A percentile compares a stretch with the other conserved stretches of the same genome.
These are phyloP conservation scores for Pisolithus tinctorius DNA, from an alignment of 768 basidiomycete species.

Conservation along the genomic window DNA sequence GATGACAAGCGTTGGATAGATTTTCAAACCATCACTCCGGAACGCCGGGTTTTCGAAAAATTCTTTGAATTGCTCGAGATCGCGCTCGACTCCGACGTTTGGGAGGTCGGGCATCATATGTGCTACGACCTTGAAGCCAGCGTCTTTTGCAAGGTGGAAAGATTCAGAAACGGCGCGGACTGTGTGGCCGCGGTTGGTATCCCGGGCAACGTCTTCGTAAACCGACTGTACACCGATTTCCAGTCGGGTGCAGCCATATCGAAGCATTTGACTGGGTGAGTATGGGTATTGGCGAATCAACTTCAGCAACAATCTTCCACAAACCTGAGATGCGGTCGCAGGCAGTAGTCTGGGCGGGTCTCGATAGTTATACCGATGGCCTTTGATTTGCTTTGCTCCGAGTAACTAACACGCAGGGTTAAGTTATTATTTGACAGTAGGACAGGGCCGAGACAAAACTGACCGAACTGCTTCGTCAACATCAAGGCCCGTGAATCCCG, in stretches of 20 bases:
- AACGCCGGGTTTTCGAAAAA: constrained; percentile 99
- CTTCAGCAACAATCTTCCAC: constrained; percentile 1
- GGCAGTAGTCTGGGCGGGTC: constrained; percentile 96
- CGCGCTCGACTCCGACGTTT: constrained; percentile 94
- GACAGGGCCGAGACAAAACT: constrained; percentile 1
- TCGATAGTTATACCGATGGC: constrained; percentile 99
- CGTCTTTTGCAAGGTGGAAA: constrained; percentile 97
- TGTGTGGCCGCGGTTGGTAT: constrained; percentile 98
- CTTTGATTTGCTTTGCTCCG: constrained; percentile 96
- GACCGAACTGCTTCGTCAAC: constrained; percentile 94
- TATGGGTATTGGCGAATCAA: neutral
- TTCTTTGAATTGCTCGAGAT: constrained; percentile 98
- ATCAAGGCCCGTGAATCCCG: constrained; percentile 88
- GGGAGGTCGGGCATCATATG: constrained; percentile 99
- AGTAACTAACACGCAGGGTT: constrained; percentile 50
- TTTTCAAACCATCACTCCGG: constrained; percentile 94
- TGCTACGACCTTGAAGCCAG: constrained; percentile 98
- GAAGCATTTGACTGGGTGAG: constrained; percentile 82
- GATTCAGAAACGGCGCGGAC: constrained; percentile 95
- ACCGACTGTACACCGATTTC: constrained; percentile 99
- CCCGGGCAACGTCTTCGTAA: constrained; percentile 97
- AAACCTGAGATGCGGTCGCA: constrained; percentile 90
- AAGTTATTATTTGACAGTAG: neutral
- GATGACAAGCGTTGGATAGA: constrained; percentile 97
- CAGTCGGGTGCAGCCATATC: constrained; percentile 96